A percentile compares a stretch with the other conserved stretches of the same genome.
Conservation (phyloP, 2,329 filamentous ascomycete species). For the Cladosporium sphaerospermum region DNA sequence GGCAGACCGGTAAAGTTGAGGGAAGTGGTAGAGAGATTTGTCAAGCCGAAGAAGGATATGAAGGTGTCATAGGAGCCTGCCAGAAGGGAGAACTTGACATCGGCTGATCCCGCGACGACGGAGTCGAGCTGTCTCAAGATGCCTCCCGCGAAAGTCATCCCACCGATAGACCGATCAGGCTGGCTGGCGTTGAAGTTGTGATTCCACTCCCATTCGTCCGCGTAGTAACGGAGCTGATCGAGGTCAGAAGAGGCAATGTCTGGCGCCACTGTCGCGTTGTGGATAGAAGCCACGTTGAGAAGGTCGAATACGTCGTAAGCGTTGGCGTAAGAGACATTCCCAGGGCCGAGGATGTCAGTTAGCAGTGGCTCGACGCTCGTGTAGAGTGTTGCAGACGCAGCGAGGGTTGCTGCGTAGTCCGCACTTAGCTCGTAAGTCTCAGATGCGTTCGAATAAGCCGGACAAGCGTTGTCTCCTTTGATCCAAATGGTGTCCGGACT, state of each 20-base stretch:
- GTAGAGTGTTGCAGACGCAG: background rate
- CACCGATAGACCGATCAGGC: slow-evolving; percentile 5
- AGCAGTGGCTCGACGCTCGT: slow-evolving; percentile 1
- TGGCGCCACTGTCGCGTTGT: slow-evolving; percentile 4
- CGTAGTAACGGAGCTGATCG: slow-evolving; percentile 1
- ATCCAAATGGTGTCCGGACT: slow-evolving; percentile 13
- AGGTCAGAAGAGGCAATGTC: background rate
- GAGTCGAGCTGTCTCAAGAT: slow-evolving; percentile 2
- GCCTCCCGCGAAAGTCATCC: slow-evolving; percentile 6
- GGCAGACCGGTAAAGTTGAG: background rate
- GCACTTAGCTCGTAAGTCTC: background rate
- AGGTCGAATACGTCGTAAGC: slow-evolving; percentile 13
- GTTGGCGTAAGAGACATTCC: slow-evolving; percentile 10
- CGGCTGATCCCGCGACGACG: background rate
- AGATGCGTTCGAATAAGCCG: background rate
- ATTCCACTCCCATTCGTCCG: slow-evolving; percentile 11
- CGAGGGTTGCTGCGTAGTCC: background rate
- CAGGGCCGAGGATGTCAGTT: background rate
- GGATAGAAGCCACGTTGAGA: slow-evolving; percentile 9
- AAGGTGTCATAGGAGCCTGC: slow-evolving; percentile 11
- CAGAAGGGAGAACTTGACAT: slow-evolving; percentile 10
- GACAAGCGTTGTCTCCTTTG: slow-evolving; percentile 13
- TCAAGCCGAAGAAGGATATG: slow-evolving; percentile 11
- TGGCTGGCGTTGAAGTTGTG: background rate
- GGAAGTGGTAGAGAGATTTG: background rate